A percentile compares a stretch with the other conserved stretches of the same genome.
Conservation (phyloP, 148 eudicot species). For the Linanthus parryae region DNA sequence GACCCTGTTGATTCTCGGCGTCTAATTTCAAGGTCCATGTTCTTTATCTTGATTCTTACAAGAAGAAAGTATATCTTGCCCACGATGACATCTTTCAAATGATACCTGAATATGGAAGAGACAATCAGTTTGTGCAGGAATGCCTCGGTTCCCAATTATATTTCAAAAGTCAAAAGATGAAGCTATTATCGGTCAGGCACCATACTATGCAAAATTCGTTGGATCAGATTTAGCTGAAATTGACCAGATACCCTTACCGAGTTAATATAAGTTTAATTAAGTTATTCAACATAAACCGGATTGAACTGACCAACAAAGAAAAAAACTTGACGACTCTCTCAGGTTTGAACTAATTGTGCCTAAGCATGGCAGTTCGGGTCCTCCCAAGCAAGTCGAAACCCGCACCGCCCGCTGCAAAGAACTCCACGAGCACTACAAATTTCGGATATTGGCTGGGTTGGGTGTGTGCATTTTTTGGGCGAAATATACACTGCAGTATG, state of each 20-base stretch:
- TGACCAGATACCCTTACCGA: slow-evolving; percentile 3
- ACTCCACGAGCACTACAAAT: too few relatives aligned
- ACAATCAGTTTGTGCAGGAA: slow-evolving; percentile 9
- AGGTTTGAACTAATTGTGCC: too few relatives aligned
- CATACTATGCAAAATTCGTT: neutral
- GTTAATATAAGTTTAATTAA: too few relatives aligned
- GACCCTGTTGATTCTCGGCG: slow-evolving; percentile 99
- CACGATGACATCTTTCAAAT: slow-evolving; percentile 87
- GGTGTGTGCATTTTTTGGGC: too few relatives aligned
- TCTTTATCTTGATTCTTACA: slow-evolving; percentile 91
- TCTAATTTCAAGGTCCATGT: slow-evolving; percentile 98
- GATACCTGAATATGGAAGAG: slow-evolving; percentile 58
- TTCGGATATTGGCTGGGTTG: too few relatives aligned
- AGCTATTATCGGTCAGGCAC: slow-evolving; percentile 2
- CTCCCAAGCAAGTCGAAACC: too few relatives aligned
- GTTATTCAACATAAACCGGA: too few relatives aligned
- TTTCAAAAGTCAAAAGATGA: neutral
- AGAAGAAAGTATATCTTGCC: slow-evolving; percentile 99
- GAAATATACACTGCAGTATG: too few relatives aligned
- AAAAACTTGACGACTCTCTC: too few relatives aligned
- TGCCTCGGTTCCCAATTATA: neutral
- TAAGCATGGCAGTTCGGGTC: too few relatives aligned
- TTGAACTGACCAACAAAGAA: too few relatives aligned
- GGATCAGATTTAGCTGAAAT: neutral
- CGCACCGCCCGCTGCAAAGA: too few relatives aligned